Evolutionary conservation across 106 monocot genomes (phyloP).

Genomic region (Dendrobium officinale): DNA sequence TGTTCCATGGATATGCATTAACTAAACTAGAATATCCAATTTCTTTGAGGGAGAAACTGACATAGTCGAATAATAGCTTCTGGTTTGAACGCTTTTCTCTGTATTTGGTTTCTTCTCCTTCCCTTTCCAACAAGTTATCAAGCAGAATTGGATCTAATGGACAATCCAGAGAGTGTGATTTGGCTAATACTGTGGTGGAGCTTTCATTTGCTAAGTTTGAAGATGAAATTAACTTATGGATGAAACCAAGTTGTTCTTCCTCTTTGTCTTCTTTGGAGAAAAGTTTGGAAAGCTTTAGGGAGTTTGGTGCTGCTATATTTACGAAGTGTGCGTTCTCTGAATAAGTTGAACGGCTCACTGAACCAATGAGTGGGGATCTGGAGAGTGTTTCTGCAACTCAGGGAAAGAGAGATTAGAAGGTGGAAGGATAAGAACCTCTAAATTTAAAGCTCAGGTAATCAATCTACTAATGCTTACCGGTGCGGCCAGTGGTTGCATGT

Average conservation of each 20-base stretch:
- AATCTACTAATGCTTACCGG: constrained; percentile 33
- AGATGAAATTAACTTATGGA: constrained; percentile 51
- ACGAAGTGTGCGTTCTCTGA: constrained; percentile 27
- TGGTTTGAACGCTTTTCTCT: constrained; percentile 56
- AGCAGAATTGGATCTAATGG: constrained; percentile 63
- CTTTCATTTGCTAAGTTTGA: constrained; percentile 40
- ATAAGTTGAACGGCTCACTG: constrained; percentile 53
- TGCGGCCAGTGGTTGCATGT: constrained; percentile 10
- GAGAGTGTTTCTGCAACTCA: constrained; percentile 37
- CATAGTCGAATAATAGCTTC: constrained; percentile 75
- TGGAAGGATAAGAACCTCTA: neutral
- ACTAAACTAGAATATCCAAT: constrained; percentile 17
- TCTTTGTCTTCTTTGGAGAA: constrained; percentile 29
- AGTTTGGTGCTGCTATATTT: constrained; percentile 8
- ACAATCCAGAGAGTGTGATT: constrained; percentile 53
- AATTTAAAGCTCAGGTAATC: neutral
- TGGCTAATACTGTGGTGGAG: constrained; percentile 19
- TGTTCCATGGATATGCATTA: constrained; percentile 22
- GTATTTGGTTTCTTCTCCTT: constrained; percentile 43
- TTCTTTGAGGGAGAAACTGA: constrained; percentile 51
- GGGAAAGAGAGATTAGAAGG: too few species aligned
- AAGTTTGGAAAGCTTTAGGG: constrained; percentile 17
- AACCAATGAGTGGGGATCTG: constrained; percentile 54
- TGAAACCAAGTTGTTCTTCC: constrained; percentile 38
- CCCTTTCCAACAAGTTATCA: constrained; percentile 44